Evolutionary conservation across 805 yeast genomes (phyloP).

Genomic region (Ogataea dorogensis): DNA sequence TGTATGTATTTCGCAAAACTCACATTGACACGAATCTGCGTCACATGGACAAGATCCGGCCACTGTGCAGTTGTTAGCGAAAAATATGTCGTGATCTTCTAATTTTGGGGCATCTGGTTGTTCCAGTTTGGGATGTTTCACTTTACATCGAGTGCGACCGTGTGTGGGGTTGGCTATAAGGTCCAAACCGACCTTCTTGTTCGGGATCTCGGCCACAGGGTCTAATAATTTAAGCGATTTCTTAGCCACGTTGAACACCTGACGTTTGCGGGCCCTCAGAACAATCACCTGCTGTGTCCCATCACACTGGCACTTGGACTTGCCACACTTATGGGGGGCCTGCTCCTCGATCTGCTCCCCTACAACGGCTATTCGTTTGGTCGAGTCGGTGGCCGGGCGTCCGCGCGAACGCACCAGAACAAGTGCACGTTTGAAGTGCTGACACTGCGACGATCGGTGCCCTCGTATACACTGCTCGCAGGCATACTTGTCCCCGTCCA

Average conservation of each 20-base stretch:
- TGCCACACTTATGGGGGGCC: constrained; percentile 8
- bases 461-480: constrained; percentile 90
- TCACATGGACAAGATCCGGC: constrained; percentile 37
- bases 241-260: constrained; percentile 36
- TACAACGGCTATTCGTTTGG: constrained; percentile 58
- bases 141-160: constrained; percentile 18
- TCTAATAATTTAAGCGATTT: constrained; percentile 34
- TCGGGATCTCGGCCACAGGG: constrained; percentile 35
- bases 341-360: constrained; percentile 37
- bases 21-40: constrained; percentile 32
- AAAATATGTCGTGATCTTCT: constrained; percentile 30
- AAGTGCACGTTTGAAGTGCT: constrained; percentile 74
- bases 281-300: constrained; percentile 25
- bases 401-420: constrained; percentile 90
- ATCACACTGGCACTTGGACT: constrained; percentile 9
- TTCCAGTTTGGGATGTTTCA: constrained; percentile 2
- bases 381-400: constrained; percentile 64
- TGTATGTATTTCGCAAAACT: constrained; percentile 33
- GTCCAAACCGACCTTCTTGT: constrained; percentile 32
- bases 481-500: constrained; percentile 76
- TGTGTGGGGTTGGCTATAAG: constrained; percentile 27
- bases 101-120: background rate
- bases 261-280: constrained; percentile 35
- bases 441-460: constrained; percentile 85
- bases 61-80: constrained; percentile 34